phyloP scores from a whole-genome alignment of 192 early-diverging fungal species.

The Rhizophagus clarus region DNA sequence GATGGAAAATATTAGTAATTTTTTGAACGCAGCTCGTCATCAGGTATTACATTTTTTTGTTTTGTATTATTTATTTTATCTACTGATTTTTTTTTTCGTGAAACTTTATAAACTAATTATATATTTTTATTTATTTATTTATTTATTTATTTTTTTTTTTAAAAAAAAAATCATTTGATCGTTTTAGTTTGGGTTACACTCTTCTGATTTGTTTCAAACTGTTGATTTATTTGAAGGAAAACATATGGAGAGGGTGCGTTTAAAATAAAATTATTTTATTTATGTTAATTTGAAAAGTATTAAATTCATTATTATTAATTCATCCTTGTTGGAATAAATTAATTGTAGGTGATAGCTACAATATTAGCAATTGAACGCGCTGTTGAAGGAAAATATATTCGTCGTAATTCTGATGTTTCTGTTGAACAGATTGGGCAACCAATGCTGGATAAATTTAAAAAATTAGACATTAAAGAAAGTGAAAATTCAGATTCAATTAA shows the following conservation, averaged over 20 bases:
- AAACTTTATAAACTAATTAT: background rate
- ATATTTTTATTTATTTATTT: background rate
- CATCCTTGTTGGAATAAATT: constrained; percentile 6
- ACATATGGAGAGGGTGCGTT: constrained; percentile 65
- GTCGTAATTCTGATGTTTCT: background rate
- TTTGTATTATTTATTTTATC: too few species aligned
- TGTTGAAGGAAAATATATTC: constrained; percentile 41
- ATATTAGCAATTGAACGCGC: constrained; percentile 71
- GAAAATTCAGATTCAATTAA: background rate
- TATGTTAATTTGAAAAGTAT: background rate
- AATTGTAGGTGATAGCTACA: constrained; percentile 72
- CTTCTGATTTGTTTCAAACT: constrained; percentile 78
- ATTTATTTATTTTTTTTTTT: too few species aligned
- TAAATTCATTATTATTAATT: background rate
- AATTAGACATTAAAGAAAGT: background rate
- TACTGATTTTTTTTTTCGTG: too few species aligned
- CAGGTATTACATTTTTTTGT: too few species aligned
- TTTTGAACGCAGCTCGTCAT: constrained; percentile 66
- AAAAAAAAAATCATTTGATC: too few species aligned
- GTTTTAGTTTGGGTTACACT: constrained; percentile 70
- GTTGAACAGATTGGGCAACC: background rate
- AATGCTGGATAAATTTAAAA: background rate
- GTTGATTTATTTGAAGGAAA: constrained; percentile 81
- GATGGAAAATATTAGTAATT: constrained; percentile 86
- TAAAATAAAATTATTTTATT: background rate